Percentiles rank a stretch among this genome's conserved stretches.
phyloP scores from a whole-genome alignment of 2,329 filamentous ascomycete species.

The Daldinia sp. region DNA sequence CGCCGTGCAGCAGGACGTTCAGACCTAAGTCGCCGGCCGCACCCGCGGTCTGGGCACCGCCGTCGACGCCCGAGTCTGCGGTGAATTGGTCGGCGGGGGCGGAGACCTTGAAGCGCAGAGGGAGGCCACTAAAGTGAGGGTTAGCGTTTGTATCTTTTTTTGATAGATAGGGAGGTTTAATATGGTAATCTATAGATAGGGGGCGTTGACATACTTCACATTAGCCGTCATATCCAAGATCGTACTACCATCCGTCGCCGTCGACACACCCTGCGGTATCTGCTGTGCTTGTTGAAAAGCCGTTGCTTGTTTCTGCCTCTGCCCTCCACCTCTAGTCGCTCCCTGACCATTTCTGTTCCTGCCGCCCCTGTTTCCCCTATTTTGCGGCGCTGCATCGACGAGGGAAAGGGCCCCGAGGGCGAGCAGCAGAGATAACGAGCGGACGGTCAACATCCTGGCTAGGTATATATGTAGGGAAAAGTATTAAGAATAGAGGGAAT shows the following conservation, averaged over 20 bases:
- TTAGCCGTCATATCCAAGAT: conserved; percentile 67
- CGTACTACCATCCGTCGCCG: conserved; percentile 65
- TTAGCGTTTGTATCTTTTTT: background rate
- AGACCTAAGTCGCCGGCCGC: conserved; percentile 59
- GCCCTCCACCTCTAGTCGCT: conserved; percentile 11
- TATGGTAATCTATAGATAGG: background rate
- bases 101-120: conserved; percentile 67
- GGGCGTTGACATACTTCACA: conserved; percentile 60
- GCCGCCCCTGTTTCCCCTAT: conserved; percentile 32
- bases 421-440: conserved; percentile 43
- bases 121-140: conserved; percentile 57
- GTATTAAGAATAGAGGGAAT: conserved; percentile 12
- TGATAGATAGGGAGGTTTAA: background rate
- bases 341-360: conserved; percentile 30
- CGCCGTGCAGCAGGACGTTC: conserved; percentile 70
- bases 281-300: conserved; percentile 47
- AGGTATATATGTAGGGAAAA: conserved; percentile 4
- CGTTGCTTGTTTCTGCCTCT: conserved; percentile 36
- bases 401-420: conserved; percentile 38
- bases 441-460: conserved; percentile 48
- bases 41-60: conserved; percentile 53
- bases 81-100: conserved; percentile 67
- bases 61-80: conserved; percentile 61
- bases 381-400: conserved; percentile 45
- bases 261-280: conserved; percentile 55